phyloP scores from a whole-genome alignment of 2,329 filamentous ascomycete genomes.

The Pseudocercospora vitis region DNA sequence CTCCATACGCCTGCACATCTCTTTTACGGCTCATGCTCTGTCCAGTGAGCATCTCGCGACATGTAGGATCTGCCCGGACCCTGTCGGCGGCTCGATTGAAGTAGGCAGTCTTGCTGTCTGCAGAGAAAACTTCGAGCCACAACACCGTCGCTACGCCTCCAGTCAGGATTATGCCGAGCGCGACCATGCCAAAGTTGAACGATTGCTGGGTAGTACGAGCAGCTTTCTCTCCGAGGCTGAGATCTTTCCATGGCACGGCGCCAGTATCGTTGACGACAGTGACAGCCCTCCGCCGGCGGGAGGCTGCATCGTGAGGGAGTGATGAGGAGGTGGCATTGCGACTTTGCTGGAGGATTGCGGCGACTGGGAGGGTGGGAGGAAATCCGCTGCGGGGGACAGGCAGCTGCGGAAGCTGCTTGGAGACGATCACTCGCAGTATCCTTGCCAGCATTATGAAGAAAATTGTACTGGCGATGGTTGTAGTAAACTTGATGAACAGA shows the following conservation, averaged over 20 bases:
- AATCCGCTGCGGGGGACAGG: constrained; percentile 16
- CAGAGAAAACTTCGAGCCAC: constrained; percentile 77
- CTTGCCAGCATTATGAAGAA: constrained; percentile 26
- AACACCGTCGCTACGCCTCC: constrained; percentile 75
- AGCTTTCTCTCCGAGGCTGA: constrained; percentile 75
- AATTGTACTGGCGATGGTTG: too few relatives aligned
- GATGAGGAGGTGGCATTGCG: constrained; percentile 29
- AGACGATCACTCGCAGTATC: constrained; percentile 9
- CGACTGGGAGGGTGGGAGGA: constrained; percentile 9
- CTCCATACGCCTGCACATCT: constrained; percentile 78
- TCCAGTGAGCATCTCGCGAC: constrained; percentile 72
- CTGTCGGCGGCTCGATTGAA: constrained; percentile 85
- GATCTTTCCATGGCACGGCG: constrained; percentile 73
- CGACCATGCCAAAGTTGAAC: constrained; percentile 78
- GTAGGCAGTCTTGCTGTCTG: constrained; percentile 79
- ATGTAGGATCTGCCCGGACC: constrained; percentile 71
- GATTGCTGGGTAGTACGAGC: constrained; percentile 85
- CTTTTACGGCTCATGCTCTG: constrained; percentile 51
- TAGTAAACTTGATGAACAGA: too few relatives aligned
- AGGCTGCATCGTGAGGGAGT: constrained; percentile 35
- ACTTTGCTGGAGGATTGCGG: constrained; percentile 7
- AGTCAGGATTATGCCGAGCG: constrained; percentile 73
- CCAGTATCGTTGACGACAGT: constrained; percentile 87
- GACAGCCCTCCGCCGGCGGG: constrained; percentile 64
- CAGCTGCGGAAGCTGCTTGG: constrained; percentile 15